Base-by-base conservation (phyloP, 2,329 filamentous ascomycete species). In the Fusarium fracticaudum region DNA sequence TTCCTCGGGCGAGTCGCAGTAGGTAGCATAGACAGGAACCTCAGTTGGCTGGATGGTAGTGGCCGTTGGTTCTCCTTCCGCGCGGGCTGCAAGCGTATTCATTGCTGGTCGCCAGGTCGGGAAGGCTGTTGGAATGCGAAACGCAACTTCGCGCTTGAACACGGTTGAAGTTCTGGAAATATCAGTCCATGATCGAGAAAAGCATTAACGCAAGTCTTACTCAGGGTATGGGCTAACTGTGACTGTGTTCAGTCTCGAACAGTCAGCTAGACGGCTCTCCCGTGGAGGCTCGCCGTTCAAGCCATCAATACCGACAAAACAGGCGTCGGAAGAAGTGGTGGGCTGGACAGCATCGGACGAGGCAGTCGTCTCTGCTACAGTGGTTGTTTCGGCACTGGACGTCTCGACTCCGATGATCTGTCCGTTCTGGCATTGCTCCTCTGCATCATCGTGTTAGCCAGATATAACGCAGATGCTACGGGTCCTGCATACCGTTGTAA, bases 11-110 rank as follows among this genome's bases (percentile, higher is more conserved):
- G 64, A 59, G n/a, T 64, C 62, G n/a, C 67, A 76, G 38, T 72
- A 72, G 1, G 60, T 73, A 9, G 61, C 64, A 10, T 74, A 69
- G 5, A 22, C 5, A 8, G 70, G 73, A 5, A 43, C 10, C 3
- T 18, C 29, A 4, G 62, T 72, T 17, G 72, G 72, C 15, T 57
- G 22, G 29, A 73, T 66, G 3, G 73, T 71, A 5, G 72, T 71
- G 5, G 66, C 72, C 1, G 45, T 54, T 9, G 45, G 58, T 3
- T 33, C 40, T 24, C n/a, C 50, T 26, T 45, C 60, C 3, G 54
- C 70, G 9, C 50, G 66, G 3, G 35, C 50, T 9, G 41, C 31
- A 11, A 54, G 26, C 3, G 31, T 44, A 1, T 70, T 64, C 12
- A 59, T 38, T 5, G 40, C 22, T 6, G 48, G 53, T 37, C 53